Evolutionary conservation across 2,329 filamentous ascomycete species (phyloP), one percentile per base, ranked within the genome.

Genomic region (Fusarium zealandicum): DNA sequence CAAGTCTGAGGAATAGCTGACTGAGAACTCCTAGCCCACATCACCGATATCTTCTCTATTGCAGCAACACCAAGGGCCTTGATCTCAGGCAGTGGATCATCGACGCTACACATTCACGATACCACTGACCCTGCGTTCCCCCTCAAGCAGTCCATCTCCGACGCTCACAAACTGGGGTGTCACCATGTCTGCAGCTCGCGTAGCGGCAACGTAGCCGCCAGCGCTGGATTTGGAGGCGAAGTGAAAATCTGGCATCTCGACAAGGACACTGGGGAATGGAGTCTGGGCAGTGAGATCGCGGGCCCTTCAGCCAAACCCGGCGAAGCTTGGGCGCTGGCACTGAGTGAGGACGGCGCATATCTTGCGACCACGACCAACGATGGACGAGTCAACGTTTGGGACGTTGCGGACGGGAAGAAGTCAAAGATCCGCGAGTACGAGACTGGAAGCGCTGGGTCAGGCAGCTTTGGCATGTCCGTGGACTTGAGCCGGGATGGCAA

Each of bases 301-400:
- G 70, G 65, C 43, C 69, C 69, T 40, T 64, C 72, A 66, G 81
- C 81, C 57, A 84, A 85, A 68, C 81, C 86, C 3, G 88, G 87
- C 35, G 89, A 93, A 68, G 82, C 89, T 9, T 99, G 95, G 95
- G 92, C 93, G 0, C 80, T 97, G 63, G 89, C 92, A 1, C 79
- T 99, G 58, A 96, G 90, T 68, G 85, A 88, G 57, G 88, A 96
- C 70, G 95, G 95, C 41, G 84, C 86, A 60, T 95, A 88, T 69
- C 82, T 98, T 13, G 92, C 92, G n/a, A 86, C 87, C 63, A 96
- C 92, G 12, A 95, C 91, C 3, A 89, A 92, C 68, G 90, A 96
- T 70, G 95, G 95, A 4, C 85, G 89, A 48, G 86, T 98, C 69
- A 92, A 93, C 66, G 90, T 98, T 33, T 98, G 93, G 91, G 88